Evolutionary conservation across 2,329 filamentous ascomycete species (phyloP).

Genomic region (Basipetospora chlamydospora): DNA sequence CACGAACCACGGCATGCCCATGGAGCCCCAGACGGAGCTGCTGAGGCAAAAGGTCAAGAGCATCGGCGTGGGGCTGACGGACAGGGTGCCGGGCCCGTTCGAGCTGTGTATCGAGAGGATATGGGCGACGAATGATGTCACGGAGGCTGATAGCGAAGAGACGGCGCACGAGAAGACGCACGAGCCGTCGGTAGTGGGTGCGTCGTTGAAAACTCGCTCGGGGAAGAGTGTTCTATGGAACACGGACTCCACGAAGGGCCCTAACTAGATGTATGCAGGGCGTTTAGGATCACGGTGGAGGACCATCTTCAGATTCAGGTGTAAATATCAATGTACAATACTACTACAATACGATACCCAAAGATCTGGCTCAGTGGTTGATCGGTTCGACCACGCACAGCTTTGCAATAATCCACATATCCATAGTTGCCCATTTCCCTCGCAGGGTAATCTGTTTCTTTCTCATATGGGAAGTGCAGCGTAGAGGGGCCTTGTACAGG

Average conservation of each 20-base stretch:
- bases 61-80: constrained; percentile 77
- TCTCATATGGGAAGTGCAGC: no score
- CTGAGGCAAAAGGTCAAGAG: constrained; percentile 73
- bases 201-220: constrained; percentile 6
- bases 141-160: constrained; percentile 3
- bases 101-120: constrained; percentile 73
- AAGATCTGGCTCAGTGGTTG: no score
- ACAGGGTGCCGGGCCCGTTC: constrained; percentile 77
- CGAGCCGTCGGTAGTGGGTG: no score
- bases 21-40: constrained; percentile 87
- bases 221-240: constrained; percentile 9
- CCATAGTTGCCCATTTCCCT: no score
- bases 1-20: constrained; percentile 81
- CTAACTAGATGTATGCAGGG: neutral
- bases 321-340: no score
- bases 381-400: no score
- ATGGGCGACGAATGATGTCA: constrained; percentile 66
- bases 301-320: no score
- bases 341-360: no score
- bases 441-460: no score
- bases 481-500: no score
- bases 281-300: no score
- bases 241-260: constrained; percentile 2
- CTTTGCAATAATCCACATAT: no score
- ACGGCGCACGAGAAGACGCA: neutral